These are phyloP conservation scores for Yarrowia porcina DNA, from an alignment of 805 yeast genomes.

Conservation along the genomic window DNA sequence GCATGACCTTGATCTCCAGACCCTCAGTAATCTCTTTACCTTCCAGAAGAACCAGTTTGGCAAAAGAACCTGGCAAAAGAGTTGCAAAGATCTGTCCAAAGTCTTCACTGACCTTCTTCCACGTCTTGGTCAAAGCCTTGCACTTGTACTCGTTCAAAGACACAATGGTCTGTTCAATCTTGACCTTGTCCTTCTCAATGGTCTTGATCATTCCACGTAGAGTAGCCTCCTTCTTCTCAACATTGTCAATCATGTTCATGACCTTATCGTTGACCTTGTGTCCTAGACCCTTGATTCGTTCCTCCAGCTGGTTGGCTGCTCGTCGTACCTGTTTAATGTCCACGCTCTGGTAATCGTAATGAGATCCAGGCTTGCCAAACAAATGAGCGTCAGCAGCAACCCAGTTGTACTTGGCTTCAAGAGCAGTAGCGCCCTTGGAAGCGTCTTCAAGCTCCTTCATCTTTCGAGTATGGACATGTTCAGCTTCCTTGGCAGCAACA, in stretches of 20 bases:
- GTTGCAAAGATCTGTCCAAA: constrained; percentile 89
- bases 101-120: constrained; percentile 81
- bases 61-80: constrained; percentile 82
- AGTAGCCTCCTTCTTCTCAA: constrained; percentile 79
- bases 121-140: constrained; percentile 76
- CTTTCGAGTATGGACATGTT: constrained; percentile 36
- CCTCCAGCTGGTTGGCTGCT: constrained; percentile 54
- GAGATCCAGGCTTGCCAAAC: constrained; percentile 38
- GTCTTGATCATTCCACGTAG: constrained; percentile 78
- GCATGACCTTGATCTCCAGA: constrained; percentile 79
- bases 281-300: constrained; percentile 64
- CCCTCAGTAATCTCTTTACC: constrained; percentile 85
- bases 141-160: constrained; percentile 82
- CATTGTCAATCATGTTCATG: constrained; percentile 87
- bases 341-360: constrained; percentile 36
- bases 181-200: constrained; percentile 81
- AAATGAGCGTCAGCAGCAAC: constrained; percentile 57
- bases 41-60: constrained; percentile 80
- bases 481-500: constrained; percentile 31
- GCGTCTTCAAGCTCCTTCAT: constrained; percentile 33
- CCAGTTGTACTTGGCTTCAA: constrained; percentile 65
- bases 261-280: constrained; percentile 80
- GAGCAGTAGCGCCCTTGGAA: constrained; percentile 27
- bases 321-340: constrained; percentile 56
- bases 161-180: constrained; percentile 81